Percentiles rank a stretch among this genome's conserved stretches.
Evolutionary conservation across 345 rosid genomes (phyloP).

Genomic region (Syzygium aromaticum): DNA sequence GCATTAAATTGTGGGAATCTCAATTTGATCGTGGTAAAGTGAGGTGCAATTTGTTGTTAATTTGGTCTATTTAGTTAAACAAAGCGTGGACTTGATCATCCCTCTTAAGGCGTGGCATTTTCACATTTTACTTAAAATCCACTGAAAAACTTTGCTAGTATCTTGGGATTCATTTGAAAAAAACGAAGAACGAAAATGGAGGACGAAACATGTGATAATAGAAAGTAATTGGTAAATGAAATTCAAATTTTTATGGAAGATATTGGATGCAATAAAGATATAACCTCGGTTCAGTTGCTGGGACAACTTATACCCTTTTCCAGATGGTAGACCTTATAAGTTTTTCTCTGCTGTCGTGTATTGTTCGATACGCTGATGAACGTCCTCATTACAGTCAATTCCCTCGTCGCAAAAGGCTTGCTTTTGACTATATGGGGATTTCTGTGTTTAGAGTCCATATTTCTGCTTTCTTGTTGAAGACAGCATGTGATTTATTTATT

Average conservation of each 20-base stretch:
- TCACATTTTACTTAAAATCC: neutral
- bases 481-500: neutral
- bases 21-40: neutral
- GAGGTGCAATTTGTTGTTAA: neutral
- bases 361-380: neutral
- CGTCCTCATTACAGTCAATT: neutral
- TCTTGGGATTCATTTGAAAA: neutral
- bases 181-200: neutral
- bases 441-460: neutral
- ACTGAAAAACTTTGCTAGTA: neutral
- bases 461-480: neutral
- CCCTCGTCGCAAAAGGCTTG: neutral
- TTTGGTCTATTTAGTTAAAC: neutral
- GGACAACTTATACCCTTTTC: neutral
- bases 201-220: neutral
- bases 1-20: neutral
- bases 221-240: neutral
- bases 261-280: neutral
- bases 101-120: neutral
- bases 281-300: neutral
- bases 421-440: neutral
- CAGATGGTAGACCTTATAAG: neutral
- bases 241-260: neutral
- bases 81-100: neutral
- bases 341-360: neutral